Evolutionary conservation across 2,329 filamentous ascomycete genomes (phyloP), one percentile per base, ranked within the genome.

Genomic region (Fusarium chuoi): DNA sequence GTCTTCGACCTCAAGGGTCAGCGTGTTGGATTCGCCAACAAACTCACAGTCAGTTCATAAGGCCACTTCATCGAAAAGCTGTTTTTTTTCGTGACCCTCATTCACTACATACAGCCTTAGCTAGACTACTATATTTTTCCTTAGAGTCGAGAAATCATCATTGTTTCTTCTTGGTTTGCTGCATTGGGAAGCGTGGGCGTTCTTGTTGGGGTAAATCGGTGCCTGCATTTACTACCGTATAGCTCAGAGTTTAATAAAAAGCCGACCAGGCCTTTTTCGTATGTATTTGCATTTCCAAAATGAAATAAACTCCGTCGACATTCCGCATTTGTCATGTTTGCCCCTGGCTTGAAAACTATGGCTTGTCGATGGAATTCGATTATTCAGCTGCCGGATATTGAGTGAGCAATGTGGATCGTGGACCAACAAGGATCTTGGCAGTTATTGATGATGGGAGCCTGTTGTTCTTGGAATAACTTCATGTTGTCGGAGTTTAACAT

Each of bases 11-110:
- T 81, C 7, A 77, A 79, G 13, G 72, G 74, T 6, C 74, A 72
- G 2, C 49, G 68, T 33, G 77, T 85, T 9, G 83, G 83, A 5
- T 84, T 85, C 51, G 83, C 83, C 15, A 84, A 83, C 51, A 85
- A 85, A 78, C 46, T 66, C 15, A 75, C 75, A 14, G 42, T 78
- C 38, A 22, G 8, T 3, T 54, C 24, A 54, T 57, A 30, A 49
- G 35, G 18, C n/a, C 3, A 54, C 45, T 35, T 26, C 3, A 5
- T 11, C n/a, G 45, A 26, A 14, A 3, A 1, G 14, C 7, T 10
- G 14, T 44, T 26, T 11, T 26, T 11, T 35, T 20, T 28, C 6
- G 35, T 14, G 24, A 36, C 24, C 6, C 15, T 36, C 30, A n/a
- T 28, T 30, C 15, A 41, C 39, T 36, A 18, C 45, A 33, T 33